Base-by-base conservation (phyloP, 331 rosid genomes). In the Prunus yedoensis region DNA sequence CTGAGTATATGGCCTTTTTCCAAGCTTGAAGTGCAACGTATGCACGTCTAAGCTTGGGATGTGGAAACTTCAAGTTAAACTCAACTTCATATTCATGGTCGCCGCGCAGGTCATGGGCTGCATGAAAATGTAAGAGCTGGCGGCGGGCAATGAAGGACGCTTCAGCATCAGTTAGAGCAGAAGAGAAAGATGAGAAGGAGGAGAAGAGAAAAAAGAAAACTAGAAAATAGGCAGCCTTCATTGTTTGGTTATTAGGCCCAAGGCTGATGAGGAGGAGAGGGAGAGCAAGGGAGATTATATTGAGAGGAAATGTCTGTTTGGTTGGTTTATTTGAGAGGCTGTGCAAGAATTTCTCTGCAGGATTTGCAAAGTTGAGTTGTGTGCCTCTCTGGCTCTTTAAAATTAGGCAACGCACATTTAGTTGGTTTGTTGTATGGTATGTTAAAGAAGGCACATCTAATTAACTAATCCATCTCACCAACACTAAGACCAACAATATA, bases 1-100 rank as follows among this genome's bases (percentile, higher is more conserved):
- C 84, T 0, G 84, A 76, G 77, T 75, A 75, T 1, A 81, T 76
- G 5, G 65, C 57, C 27, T 32, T 62, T 73, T 81, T 81, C 84
- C 84, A 81, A 11, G 84, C 81, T 50, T 81, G 80, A 16, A 81
- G 84, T 18, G 84, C 84, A 75, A 76, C 65, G 77, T 76, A 81
- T 3, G 84, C 84, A 21, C 80, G 59, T 50, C 64, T 73, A 23
- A 81, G 84, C 77, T 77, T 81, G 38, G 81, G 14, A 58, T 81
- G 76, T 4, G 72, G 54, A 58, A 81, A 81, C 2, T 13, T 17
- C 30, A 81, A 1, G 62, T 46, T 17, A 27, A 64, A 21, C 30
- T 70, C 64, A 35, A 71, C 73, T 27, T 38, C 59, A 28, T 51
- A 2, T 27, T 74, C 83, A 7, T 23, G 62, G 64, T 80, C 35